Evolutionary conservation across 129 eudicot species (phyloP), one percentile per base, ranked within the genome.

Genomic region (Helichrysum umbraculigerum): DNA sequence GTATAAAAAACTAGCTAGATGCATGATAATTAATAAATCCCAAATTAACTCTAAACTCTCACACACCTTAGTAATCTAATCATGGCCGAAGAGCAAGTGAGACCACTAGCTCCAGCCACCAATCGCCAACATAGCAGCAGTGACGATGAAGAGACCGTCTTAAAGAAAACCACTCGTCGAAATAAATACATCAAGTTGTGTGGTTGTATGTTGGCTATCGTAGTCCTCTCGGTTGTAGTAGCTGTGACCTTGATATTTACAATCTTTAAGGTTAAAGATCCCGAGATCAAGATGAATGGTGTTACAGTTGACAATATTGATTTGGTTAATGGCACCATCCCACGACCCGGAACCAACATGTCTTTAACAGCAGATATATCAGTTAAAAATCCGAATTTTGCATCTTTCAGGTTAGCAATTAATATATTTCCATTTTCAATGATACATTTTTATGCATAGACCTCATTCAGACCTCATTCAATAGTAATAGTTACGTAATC

Each of bases 311-410:
- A 51, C 66, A 29, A 69, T 21, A 72, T 83, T 7, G 83, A 81
- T 50, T 59, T 82, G 2, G 29, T 42, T 25, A 77, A 80, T 29
- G 83, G 78, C 22, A 34, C 80, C 68, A 71, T 69, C 25, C 60
- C 83, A 1, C 75, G 68, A 58, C 85, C 98, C 0, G 92, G 86
- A 41, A 28, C 85, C 4, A 93, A 90, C 79, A 83, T 88, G 57
- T 66, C 91, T 8, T 68, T 93, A 41, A 76, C 73, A 16, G 95
- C 88, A 5, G 86, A 90, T 51, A 86, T 90, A 59, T 93, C 98
- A 0, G 88, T 90, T 66, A 88, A 88, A 78, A 93, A 93, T 58
- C 98, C 98, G 1, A 93, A 93, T 52, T 87, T 11, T 51, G 87
- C 92, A 8, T 79, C 95, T 39, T 88, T 93, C 85, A 88, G 79